Base-by-base conservation (phyloP, 148 eudicot genomes). In the Dysphania ambrosioides region DNA sequence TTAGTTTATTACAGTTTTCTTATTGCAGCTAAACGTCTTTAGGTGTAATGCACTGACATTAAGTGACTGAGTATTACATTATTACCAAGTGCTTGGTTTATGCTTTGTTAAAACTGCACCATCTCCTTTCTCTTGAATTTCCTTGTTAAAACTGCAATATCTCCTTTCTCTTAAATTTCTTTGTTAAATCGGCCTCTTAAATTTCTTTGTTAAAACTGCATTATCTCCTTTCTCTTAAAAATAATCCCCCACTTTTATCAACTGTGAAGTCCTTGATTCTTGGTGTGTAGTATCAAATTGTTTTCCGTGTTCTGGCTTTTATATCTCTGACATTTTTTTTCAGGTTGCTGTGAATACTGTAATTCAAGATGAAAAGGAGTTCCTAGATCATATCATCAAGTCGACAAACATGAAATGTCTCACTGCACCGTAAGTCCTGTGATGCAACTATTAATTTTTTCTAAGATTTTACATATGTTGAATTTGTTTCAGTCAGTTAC, bases 361-460 rank as follows among this genome's bases (percentile, higher is more conserved):
- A 23, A 88, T 92, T 84, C 89, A 90, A 83, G 81, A 72, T 29
- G 98, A 91, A 84, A 93, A 89, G 83, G 94, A 87, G 77, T 93
- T 93, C 70, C 79, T 93, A 35, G 87, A 88, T 80, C 98, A 91
- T 76, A 88, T 93, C 42, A 91, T 93, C 78, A 91, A 87, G 79
- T 91, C 97, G 7, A 94, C 98, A 60, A 90, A 93, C 77, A 91
- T 93, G 98, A 91, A 84, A 80, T 91, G 98, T 78, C 88, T 90
- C 35, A 91, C 94, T 81, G 88, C 95, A 68, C 83, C 53, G 93
- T 91, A 86, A 89, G 93, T 67, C 63, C 27, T 49, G 40, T 59
- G 41, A 18, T 49, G 32, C 40, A 29, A 32, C 64, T 56, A 15
- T 58, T 73, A 27, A 38, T 32, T 16, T 41, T 15, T 31, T 59